Base-by-base conservation (phyloP, 176 grass and related monocot species). In the Thinopyrum elongatum region DNA sequence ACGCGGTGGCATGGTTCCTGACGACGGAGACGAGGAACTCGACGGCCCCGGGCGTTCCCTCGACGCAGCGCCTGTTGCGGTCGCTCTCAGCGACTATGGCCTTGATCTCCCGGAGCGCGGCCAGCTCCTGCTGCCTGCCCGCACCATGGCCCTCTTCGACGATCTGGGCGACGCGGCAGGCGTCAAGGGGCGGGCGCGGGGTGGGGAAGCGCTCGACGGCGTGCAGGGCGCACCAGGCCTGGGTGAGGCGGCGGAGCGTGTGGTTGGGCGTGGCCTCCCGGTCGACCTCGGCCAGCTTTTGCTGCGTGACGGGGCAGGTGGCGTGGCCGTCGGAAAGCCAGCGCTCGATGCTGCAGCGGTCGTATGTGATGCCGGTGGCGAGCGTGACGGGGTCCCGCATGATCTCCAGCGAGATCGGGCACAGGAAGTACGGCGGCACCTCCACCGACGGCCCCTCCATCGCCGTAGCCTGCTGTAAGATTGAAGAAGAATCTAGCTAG, bases 321-420 rank as follows among this genome's bases (percentile, higher is more conserved):
- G 36, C 11, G 55, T 86, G 87, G 31, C 73, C 86, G 51, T 85
- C 4, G 85, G 91, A 96, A 55, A 96, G 63, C 97, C 97, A 99
- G 17, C 90, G 76, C 86, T 94, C 90, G 83, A 99, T 97, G 78
- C 80, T 92, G 85, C 17, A 7, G 58, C 94, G 94, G 53, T 99
- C 97, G 83, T 99, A 99, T 70, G 97, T 93, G 65, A 99, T 96
- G 82, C 97, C 94, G 21, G 94, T 97, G 62, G 89, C 59, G 8
- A 99, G 90, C 25, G 87, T 91, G 4, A 97, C 97, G 13, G 94
- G 94, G 77, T 99, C 97, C 9, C 82, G 76, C 97, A 96, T 99
- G 34, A 90, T 84, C 82, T 99, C 86, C 6, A 97, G 94, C 25
- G 97, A 99, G 64, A 99, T 93, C 2, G 94, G 97, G 70, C 97